Conservation (phyloP, 108 stramenopile species). For the Stephanodiscus triporus region DNA sequence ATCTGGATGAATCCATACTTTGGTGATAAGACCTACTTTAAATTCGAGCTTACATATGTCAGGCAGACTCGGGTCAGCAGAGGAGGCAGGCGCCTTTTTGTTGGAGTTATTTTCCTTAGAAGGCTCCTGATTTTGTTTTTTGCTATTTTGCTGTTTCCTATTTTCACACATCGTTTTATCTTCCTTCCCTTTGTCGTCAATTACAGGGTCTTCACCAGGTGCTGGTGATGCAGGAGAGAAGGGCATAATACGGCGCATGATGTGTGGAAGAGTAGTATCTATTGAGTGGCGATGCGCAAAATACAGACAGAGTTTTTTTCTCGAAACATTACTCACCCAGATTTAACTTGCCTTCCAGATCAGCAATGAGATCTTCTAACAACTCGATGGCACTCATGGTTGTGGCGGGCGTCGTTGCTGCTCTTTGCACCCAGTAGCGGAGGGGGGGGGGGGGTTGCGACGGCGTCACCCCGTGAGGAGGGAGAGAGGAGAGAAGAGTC, state of each 20-base stretch:
- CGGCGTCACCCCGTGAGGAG: too few relatives aligned
- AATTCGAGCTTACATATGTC: slow-evolving; percentile 90
- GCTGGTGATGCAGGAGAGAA: background rate
- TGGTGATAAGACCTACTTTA: slow-evolving; percentile 88
- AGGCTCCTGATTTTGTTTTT: slow-evolving; percentile 37
- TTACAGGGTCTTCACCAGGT: slow-evolving; percentile 40
- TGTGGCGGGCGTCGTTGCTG: too few relatives aligned
- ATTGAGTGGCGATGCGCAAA: background rate
- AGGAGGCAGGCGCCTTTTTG: slow-evolving; percentile 20
- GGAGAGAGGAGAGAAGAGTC: too few relatives aligned
- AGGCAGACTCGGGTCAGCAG: slow-evolving; percentile 57
- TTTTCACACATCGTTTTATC: background rate
- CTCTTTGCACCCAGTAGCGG: too few relatives aligned
- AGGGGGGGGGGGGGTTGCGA: too few relatives aligned
- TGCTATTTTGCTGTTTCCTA: slow-evolving; percentile 22
- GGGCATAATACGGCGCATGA: background rate
- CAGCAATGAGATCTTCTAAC: slow-evolving; percentile 76
- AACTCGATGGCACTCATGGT: slow-evolving; percentile 58
- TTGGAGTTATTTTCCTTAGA: slow-evolving; percentile 23
- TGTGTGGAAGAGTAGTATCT: background rate
- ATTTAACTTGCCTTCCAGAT: slow-evolving; percentile 79
- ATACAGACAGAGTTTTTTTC: too few relatives aligned
- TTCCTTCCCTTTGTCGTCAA: slow-evolving; percentile 6
- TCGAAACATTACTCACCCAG: slow-evolving; percentile 24
- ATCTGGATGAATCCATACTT: slow-evolving; percentile 96